A percentile compares a stretch with the other conserved stretches of the same genome.
These are phyloP conservation scores for Carex scoparia DNA, from an alignment of 176 grass and related monocot genomes.

Conservation along the genomic window DNA sequence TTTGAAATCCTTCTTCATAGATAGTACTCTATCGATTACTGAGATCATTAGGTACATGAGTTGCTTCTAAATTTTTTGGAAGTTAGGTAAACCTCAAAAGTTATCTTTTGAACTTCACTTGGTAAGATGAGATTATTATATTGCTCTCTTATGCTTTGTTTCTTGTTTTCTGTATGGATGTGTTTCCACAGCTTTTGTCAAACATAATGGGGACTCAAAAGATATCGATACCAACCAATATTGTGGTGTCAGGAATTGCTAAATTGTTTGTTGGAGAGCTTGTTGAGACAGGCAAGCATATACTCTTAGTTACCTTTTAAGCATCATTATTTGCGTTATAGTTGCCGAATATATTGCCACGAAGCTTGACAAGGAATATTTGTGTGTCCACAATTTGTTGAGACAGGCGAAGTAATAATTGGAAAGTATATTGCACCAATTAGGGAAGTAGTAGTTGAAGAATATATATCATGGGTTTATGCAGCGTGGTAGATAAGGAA, in stretches of 20 bases:
- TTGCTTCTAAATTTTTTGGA: not conserved
- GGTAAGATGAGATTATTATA: not conserved
- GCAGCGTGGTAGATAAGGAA: not conserved
- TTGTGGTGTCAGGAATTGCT: slow-evolving; percentile 92
- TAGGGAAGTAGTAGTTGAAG: not conserved
- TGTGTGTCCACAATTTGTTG: not conserved
- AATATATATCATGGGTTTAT: not conserved
- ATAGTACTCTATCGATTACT: not conserved
- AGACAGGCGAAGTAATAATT: not conserved
- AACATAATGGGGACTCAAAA: slow-evolving; percentile 94
- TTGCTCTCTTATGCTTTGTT: not conserved
- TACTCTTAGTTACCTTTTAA: not conserved
- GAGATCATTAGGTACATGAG: not conserved
- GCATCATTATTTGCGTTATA: not conserved
- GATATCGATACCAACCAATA: slow-evolving; percentile 86
- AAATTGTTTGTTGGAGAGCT: slow-evolving; percentile 99
- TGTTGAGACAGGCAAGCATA: slow-evolving; percentile 82
- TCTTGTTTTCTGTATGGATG: not conserved
- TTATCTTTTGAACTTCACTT: not conserved
- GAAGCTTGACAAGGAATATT: not conserved
- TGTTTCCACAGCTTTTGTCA: slow-evolving; percentile 56
- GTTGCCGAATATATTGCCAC: not conserved
- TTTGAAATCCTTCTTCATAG: not conserved
- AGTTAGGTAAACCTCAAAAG: not conserved
- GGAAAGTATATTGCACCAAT: not conserved